Evolutionary conservation across 1,284 basidiomycete species (phyloP), one percentile per base, ranked within the genome.

Genomic region (Puccinia hordei): DNA sequence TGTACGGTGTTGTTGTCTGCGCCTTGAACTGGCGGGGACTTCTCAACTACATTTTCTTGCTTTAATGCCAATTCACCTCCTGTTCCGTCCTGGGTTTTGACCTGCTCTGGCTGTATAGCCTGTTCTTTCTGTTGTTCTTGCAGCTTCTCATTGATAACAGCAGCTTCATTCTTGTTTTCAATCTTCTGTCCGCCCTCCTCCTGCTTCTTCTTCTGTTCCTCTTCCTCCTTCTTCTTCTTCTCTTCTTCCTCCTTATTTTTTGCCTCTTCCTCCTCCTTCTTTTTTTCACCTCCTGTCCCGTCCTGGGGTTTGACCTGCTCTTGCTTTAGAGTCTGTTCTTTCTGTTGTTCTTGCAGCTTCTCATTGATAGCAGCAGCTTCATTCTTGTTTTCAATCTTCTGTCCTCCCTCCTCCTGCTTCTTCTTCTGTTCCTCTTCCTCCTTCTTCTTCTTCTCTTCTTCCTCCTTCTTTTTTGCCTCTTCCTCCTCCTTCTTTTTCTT

Each of bases 401-500:
- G n/a, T 2, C 5, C 24, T 12, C 33, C 19, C 10, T 53, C 38
- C 9, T 53, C 44, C 22, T 72, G 2, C 51, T 53, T 30, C 49
- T 72, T 33, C 33, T 53, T 22, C 33, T 33, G 9, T 13, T 24
- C 30, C 33, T 51, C 15, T 17, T 72, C 46, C 33, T 10, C 30
- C 35, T 38, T 51, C 53, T 57, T 27, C 33, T 73, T 51, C 53
- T 57, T 38, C 38, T 73, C 12, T 41, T 55, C 44, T 44, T 19
- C 44, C 41, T 49, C 2, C 49, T 69, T n/a, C 27, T 46, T 46
- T 24, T 46, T 12, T 17, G 24, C 30, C 24, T 59, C 24, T 2
- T 13, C 55, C 59, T 69, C 3, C 24, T 19, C 44, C 6, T 27
- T 30, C 41, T 74, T 63, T 41, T 74, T 53, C 27, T 73, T 73